phyloP scores from a whole-genome alignment of 352 stramenopile genomes.

The Globisporangium emineosum region DNA sequence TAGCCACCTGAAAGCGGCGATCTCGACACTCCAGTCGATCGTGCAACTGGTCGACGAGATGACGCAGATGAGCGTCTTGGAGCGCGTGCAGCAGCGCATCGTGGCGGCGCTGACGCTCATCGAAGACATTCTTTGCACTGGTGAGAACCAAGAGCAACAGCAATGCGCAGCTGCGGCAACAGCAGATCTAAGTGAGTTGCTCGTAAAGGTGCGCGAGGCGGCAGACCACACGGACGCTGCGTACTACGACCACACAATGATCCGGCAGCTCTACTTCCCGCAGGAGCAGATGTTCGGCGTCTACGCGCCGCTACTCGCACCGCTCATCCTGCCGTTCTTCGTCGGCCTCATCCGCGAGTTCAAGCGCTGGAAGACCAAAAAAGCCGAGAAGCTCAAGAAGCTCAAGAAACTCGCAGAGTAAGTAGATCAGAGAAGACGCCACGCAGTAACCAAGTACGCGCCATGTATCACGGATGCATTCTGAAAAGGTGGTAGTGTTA shows the following conservation, averaged over 20 bases:
- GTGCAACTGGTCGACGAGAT: slow-evolving; percentile 66
- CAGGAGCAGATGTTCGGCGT: slow-evolving; percentile 68
- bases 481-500: neutral
- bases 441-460: neutral
- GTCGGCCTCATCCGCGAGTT: slow-evolving; percentile 47
- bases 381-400: slow-evolving; percentile 10
- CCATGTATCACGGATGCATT: neutral
- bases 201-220: slow-evolving; percentile 43
- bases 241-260: slow-evolving; percentile 74
- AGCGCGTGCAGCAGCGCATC: slow-evolving; percentile 60
- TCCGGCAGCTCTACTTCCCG: slow-evolving; percentile 68
- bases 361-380: slow-evolving; percentile 48
- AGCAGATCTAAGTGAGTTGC: slow-evolving; percentile 23
- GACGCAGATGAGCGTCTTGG: slow-evolving; percentile 67
- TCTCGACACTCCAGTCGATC: slow-evolving; percentile 73
- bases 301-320: slow-evolving; percentile 57
- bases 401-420: neutral
- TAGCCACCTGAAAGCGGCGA: slow-evolving; percentile 51
- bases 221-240: slow-evolving; percentile 46
- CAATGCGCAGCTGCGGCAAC: slow-evolving; percentile 20
- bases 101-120: slow-evolving; percentile 42
- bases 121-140: slow-evolving; percentile 46
- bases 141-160: neutral
- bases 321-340: slow-evolving; percentile 59
- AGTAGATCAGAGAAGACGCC: neutral